Base-by-base conservation (phyloP, 768 basidiomycete species). In the Mycena rosella region DNA sequence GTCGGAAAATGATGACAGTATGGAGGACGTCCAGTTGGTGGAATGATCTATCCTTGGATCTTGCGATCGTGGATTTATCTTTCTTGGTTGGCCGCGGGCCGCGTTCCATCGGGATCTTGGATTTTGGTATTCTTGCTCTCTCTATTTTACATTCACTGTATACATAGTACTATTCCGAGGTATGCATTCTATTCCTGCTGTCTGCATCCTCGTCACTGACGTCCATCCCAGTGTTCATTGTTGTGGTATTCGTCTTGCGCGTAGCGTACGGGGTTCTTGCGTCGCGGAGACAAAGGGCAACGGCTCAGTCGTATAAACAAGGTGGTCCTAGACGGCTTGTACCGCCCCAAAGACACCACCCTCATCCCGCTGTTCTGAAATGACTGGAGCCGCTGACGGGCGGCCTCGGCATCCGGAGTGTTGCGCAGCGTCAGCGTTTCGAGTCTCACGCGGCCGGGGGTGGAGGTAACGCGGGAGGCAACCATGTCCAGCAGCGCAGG, bases 81-180 rank as follows among this genome's bases (percentile, higher is more conserved):
- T n/a, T n/a, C n/a, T n/a, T n/a, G n/a, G n/a, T n/a, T n/a, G n/a
- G n/a, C n/a, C n/a, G n/a, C n/a, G n/a, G n/a, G n/a, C n/a, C n/a
- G n/a, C 29, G n/a, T n/a, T 5, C 42, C 42, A 17, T 8, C n/a
- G n/a, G n/a, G 9, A 20, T 42, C 55, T 47, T 49, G 42, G 13
- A 22, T n/a, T n/a, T n/a, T n/a, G 29, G 36, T n/a, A 44, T 18
- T 26, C 30, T 48, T 54, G 29, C n/a, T 29, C 36, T 20, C 30
- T 68, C 40, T 55, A 58, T 58, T 22, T n/a, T 48, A 53, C 48
- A 5, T 60, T 57, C 53, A 62, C 29, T 68, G 66, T 68, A 68
- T 68, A 36, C 24, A n/a, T n/a, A n/a, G n/a, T 30, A 36, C 61
- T 38, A 8, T 40, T 57, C 13, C 32, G 26, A 40, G 38, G 38